Base-by-base conservation (phyloP, 352 stramenopile species). In the Phytophthora constricta region DNA sequence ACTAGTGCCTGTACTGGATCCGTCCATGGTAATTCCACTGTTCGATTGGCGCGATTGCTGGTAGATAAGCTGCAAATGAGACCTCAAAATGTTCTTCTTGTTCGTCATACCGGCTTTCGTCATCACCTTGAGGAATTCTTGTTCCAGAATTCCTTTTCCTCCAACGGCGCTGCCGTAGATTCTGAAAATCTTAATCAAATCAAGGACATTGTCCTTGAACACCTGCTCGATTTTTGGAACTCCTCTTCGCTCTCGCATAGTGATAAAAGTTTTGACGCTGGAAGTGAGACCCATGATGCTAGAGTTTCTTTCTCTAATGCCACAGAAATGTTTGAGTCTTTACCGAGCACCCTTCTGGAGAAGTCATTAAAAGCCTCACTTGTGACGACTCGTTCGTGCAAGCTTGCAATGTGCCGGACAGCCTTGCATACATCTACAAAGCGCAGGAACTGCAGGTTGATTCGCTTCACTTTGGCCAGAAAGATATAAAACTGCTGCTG, bases 81-180 rank as follows among this genome's bases (percentile, higher is more conserved):
- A 89, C n/a, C 84, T 57, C 26, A 91, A 56, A 28, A 94, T 94
- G 49, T 91, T 89, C 37, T 92, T 92, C 74, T 91, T 92, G 65
- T 92, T 83, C 8, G 84, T 91, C 43, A 92, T 72, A 8, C 86
- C 82, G 0, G 80, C 80, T 46, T 90, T 85, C 0, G 84, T 91
- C 80, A 94, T 92, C 22, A 94, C 72, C 61, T 94, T 92, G 27
- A 92, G 78, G 49, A 94, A 94, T 22, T 94, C 84, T 31, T 94
- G 86, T 56, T 94, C 86, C 8, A 90, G 50, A 54, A 94, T 90
- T 5, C 79, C 79, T 51, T 90, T 91, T 0, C 86, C 84, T 16
- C 84, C 82, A 0, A 76, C 77, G 1, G 76, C 83, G 34, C 80
- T 90, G 37, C 84, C 82, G 42, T 91, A 91, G 34, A 91, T 84